These are phyloP conservation scores for Closterium sp. DNA, from an alignment of 139 green algal species.

Conservation along the genomic window DNA sequence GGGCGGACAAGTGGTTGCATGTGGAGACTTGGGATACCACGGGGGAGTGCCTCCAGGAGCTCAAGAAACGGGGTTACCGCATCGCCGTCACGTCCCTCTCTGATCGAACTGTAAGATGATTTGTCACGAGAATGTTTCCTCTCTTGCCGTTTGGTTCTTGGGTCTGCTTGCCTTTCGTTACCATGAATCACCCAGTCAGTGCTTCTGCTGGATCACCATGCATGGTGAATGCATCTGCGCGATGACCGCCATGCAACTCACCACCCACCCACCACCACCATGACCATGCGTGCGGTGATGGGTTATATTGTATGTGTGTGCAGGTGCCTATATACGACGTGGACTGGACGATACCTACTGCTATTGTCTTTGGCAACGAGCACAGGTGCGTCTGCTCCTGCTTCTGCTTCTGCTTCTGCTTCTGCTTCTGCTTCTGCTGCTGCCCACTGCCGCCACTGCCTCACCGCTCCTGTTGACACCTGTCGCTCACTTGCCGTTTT, in stretches of 20 bases:
- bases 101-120: conserved; percentile 17
- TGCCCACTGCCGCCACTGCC: too few relatives aligned
- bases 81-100: conserved; percentile 50
- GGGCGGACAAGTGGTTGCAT: conserved; percentile 61
- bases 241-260: too few relatives aligned
- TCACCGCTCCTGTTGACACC: too few relatives aligned
- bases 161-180: too few relatives aligned
- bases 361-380: conserved; percentile 60
- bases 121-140: background rate
- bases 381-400: background rate
- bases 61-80: conserved; percentile 50
- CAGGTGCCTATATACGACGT: conserved; percentile 51
- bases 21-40: conserved; percentile 49
- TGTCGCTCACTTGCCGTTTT: too few relatives aligned
- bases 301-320: background rate
- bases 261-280: background rate
- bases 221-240: too few relatives aligned
- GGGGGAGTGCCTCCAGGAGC: conserved; percentile 14
- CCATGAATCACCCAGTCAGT: too few relatives aligned
- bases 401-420: background rate
- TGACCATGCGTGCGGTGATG: background rate
- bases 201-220: too few relatives aligned
- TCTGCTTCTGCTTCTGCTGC: background rate
- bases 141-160: too few relatives aligned
- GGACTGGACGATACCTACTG: conserved; percentile 59